Base-by-base conservation (phyloP, 1,284 basidiomycete species). In the Laetiporus sulphureus region DNA sequence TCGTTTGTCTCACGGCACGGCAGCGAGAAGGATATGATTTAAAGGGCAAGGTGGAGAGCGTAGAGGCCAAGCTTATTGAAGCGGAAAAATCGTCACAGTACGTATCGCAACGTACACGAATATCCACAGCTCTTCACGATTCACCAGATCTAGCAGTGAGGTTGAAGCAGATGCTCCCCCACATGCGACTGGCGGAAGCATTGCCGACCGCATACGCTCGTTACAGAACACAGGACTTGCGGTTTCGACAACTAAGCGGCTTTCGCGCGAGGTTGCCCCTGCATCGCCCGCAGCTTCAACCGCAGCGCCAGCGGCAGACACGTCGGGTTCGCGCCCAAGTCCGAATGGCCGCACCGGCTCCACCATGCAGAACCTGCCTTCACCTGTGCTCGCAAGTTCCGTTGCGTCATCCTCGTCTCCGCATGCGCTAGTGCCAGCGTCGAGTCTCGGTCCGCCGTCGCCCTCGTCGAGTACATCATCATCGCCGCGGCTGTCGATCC, bases 171-270 rank as follows among this genome's bases (percentile, higher is more conserved):
- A 64, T 41, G 66, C 59, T 16, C 51, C 63, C 4, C 63, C 65
- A 32, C 67, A 51, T 43, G 70, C 50, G 1, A 51, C 71, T 2
- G 71, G 71, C n/a, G 71, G 65, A 5, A 76, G 72, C 37, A 83
- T 88, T 46, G 79, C 80, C 32, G 85, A 86, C 64, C 77, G 84
- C 39, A 68, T 86, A 56, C 73, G 70, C 48, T 74, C 79, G n/a
- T 61, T 88, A n/a, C 72, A 80, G 56, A 73, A 73, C 48, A 76
- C 73, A 38, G 84, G 84, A 4, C 55, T 88, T 37, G 64, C 67
- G 2, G 68, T 78, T 19, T 63, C 68, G 21, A 55, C 61, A 2
- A 56, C 50, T 5, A 83, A 82, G 54, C 71, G 72, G 13, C 54
- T 70, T 24, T 75, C 77, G 16, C 73, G 71, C 41, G 75, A 77